Evolutionary conservation across 495 filamentous ascomycete species (phyloP).

Genomic region (Trichoderma parareesei): DNA sequence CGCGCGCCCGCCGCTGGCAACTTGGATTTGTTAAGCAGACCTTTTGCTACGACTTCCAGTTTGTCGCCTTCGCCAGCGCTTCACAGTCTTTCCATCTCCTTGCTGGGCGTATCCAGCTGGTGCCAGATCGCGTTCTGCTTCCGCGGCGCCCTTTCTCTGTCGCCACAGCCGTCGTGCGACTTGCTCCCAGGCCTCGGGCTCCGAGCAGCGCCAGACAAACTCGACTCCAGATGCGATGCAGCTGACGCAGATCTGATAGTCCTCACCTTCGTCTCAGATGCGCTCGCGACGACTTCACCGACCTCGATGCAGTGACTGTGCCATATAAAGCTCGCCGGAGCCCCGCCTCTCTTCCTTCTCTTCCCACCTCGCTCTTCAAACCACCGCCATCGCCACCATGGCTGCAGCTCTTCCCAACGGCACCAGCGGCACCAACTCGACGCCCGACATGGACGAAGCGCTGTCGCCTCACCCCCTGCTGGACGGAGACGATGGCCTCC

Average conservation of each 20-base stretch:
- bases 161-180: neutral
- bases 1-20: neutral
- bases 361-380: neutral
- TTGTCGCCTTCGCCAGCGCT: neutral
- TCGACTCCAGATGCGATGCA: neutral
- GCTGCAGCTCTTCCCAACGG: neutral
- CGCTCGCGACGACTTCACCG: neutral
- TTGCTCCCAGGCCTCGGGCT: neutral
- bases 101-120: too few relatives aligned
- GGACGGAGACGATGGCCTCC: conserved; percentile 16
- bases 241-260: neutral
- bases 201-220: neutral
- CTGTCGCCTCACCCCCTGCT: conserved; percentile 10
- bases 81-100: neutral
- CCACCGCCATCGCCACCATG: neutral
- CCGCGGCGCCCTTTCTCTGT: neutral
- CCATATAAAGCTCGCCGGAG: conserved; percentile 5
- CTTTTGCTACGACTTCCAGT: neutral
- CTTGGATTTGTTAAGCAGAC: neutral
- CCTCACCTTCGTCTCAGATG: neutral
- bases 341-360: neutral
- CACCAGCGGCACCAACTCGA: neutral
- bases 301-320: conserved; percentile 5
- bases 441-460: conserved; percentile 7
- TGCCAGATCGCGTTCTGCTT: neutral